A percentile compares a stretch with the other conserved stretches of the same genome.
phyloP scores from a whole-genome alignment of 192 early-diverging fungal genomes.

The Backusella mclennaniae region DNA sequence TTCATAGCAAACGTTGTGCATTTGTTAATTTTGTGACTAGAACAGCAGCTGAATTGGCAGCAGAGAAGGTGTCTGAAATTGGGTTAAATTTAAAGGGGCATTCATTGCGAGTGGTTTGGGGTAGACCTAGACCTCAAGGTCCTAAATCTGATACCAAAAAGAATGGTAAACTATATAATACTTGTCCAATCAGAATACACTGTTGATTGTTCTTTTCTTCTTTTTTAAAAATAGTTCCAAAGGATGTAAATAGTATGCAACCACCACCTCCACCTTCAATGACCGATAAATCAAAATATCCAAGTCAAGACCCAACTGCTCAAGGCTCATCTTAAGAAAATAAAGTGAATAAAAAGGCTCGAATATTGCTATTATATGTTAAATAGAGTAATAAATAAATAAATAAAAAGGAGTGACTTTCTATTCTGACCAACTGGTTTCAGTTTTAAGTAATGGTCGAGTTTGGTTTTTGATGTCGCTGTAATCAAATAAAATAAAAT shows the following conservation, averaged over 20 bases:
- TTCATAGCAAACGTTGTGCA: conserved; percentile 78
- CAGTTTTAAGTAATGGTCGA: neutral
- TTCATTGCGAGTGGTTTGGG: conserved; percentile 81
- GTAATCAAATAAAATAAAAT: neutral
- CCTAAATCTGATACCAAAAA: conserved; percentile 42
- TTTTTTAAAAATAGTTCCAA: neutral
- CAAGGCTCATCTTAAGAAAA: conserved; percentile 39
- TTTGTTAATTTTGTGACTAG: conserved; percentile 89
- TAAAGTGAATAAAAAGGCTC: neutral
- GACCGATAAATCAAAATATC: conserved; percentile 37
- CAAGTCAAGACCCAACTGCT: conserved; percentile 58
- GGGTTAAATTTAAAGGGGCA: conserved; percentile 73
- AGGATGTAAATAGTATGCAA: conserved; percentile 8
- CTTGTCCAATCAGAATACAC: neutral
- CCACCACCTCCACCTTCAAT: conserved; percentile 30
- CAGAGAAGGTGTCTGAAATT: conserved; percentile 60
- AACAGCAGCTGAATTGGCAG: conserved; percentile 82
- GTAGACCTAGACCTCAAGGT: conserved; percentile 69
- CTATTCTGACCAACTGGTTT: neutral
- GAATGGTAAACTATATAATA: neutral
- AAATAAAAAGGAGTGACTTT: neutral
- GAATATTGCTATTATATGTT: no score
- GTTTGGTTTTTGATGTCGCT: neutral
- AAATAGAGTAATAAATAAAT: neutral
- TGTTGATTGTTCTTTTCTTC: neutral